A percentile compares a stretch with the other conserved stretches of the same genome.
phyloP scores from a whole-genome alignment of 768 basidiomycete genomes.

The Lanmaoa pseudosensibilis region DNA sequence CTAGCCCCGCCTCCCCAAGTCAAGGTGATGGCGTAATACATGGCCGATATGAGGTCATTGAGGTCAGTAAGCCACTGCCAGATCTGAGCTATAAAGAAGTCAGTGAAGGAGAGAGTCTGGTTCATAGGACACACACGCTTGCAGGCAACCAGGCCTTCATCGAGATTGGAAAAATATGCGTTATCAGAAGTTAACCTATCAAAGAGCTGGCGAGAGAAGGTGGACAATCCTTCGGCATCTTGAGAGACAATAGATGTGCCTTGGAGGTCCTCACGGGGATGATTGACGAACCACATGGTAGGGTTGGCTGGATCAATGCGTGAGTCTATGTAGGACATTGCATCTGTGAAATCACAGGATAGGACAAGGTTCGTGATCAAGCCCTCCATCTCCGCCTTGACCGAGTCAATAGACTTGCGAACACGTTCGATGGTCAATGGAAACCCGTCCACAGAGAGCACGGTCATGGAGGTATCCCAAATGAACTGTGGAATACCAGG shows the following conservation, averaged over 20 bases:
- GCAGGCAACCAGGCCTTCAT: too few relatives aligned
- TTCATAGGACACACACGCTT: too few relatives aligned
- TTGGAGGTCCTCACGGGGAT: not conserved
- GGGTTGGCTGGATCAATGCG: not conserved
- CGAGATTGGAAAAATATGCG: not conserved
- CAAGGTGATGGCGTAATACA: too few relatives aligned
- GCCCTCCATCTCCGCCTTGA: not conserved
- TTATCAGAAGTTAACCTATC: not conserved
- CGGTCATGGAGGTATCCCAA: not conserved
- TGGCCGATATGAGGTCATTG: too few relatives aligned
- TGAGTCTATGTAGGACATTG: not conserved
- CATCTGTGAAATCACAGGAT: not conserved
- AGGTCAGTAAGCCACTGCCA: too few relatives aligned
- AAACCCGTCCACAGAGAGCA: not conserved
- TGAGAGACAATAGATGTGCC: not conserved
- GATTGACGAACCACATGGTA: not conserved
- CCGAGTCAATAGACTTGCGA: not conserved
- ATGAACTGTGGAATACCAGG: not conserved
- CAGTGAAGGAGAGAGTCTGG: too few relatives aligned
- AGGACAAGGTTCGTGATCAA: not conserved
- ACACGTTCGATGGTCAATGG: not conserved
- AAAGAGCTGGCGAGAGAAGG: not conserved
- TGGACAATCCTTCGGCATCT: not conserved
- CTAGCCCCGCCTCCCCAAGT: too few relatives aligned
- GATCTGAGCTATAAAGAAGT: too few relatives aligned